phyloP scores from a whole-genome alignment of 2,329 filamentous ascomycete species.

The Apiospora malaysiana region DNA sequence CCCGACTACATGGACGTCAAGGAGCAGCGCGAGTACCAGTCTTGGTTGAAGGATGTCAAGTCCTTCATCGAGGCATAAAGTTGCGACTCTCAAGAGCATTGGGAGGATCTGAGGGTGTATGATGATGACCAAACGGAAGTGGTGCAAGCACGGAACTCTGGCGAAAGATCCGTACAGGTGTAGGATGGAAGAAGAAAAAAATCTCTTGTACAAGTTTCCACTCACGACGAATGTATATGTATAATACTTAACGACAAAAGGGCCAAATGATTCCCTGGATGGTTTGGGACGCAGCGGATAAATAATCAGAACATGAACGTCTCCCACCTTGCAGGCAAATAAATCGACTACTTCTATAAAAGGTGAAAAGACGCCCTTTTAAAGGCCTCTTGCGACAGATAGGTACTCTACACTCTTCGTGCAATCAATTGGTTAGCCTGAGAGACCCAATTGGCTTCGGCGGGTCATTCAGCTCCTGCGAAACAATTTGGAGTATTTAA shows the following conservation, averaged over 20 bases:
- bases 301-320: neutral
- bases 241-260: conserved; percentile 20
- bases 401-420: too few relatives aligned
- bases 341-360: neutral
- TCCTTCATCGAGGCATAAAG: conserved; percentile 76
- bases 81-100: neutral
- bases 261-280: conserved; percentile 17
- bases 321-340: neutral
- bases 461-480: neutral
- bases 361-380: neutral
- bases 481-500: neutral
- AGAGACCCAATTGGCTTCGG: too few relatives aligned
- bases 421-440: too few relatives aligned
- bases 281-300: conserved; percentile 4
- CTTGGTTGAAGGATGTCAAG: conserved; percentile 89
- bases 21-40: conserved; percentile 96
- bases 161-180: conserved; percentile 24
- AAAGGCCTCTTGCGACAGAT: too few relatives aligned
- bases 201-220: conserved; percentile 20
- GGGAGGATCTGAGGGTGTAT: neutral
- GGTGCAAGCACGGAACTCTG: conserved; percentile 22
- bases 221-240: conserved; percentile 20
- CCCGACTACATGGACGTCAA: conserved; percentile 97
- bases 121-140: conserved; percentile 18
- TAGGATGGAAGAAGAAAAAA: neutral